A percentile compares a stretch with the other conserved stretches of the same genome.
Conservation (phyloP, 2,329 filamentous ascomycete species). For the Dactylellina leptospora region DNA sequence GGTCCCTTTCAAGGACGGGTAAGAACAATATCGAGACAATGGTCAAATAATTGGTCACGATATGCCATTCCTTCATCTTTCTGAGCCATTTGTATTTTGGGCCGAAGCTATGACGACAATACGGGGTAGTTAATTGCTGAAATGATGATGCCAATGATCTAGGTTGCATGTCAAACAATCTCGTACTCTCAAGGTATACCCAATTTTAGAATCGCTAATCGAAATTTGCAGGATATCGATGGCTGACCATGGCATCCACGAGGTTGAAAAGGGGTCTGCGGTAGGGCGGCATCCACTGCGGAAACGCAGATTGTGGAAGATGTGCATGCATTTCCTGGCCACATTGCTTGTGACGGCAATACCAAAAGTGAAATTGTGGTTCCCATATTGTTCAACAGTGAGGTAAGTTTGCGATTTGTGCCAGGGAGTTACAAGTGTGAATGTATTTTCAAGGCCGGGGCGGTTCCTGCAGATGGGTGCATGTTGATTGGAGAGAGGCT, state of each 20-base stretch:
- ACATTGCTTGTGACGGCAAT: constrained; percentile 81
- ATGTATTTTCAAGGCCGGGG: constrained; percentile 55
- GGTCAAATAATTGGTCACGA: not conserved
- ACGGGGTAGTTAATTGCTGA: constrained; percentile 7
- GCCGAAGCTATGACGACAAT: not conserved
- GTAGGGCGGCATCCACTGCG: constrained; percentile 70
- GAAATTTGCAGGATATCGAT: not conserved
- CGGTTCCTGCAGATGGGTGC: constrained; percentile 56
- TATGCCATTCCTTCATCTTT: constrained; percentile 1
- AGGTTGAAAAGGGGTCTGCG: constrained; percentile 75
- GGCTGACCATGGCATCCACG: constrained; percentile 22
- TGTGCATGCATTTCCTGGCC: constrained; percentile 78
- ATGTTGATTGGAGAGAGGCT: constrained; percentile 50
- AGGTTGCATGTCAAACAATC: constrained; percentile 78
- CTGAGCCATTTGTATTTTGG: too few species aligned
- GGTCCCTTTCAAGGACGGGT: constrained; percentile 83
- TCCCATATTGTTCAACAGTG: constrained; percentile 69
- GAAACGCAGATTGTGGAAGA: constrained; percentile 74
- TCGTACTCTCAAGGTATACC: constrained; percentile 62
- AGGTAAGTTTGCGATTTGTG: constrained; percentile 59
- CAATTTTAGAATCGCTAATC: constrained; percentile 22
- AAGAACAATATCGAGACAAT: too few species aligned
- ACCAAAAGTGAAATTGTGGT: constrained; percentile 84
- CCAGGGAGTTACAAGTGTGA: not conserved
- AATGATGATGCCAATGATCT: not conserved